Base-by-base conservation (phyloP, 176 grass and related monocot species). In the Pontederia crassipes region DNA sequence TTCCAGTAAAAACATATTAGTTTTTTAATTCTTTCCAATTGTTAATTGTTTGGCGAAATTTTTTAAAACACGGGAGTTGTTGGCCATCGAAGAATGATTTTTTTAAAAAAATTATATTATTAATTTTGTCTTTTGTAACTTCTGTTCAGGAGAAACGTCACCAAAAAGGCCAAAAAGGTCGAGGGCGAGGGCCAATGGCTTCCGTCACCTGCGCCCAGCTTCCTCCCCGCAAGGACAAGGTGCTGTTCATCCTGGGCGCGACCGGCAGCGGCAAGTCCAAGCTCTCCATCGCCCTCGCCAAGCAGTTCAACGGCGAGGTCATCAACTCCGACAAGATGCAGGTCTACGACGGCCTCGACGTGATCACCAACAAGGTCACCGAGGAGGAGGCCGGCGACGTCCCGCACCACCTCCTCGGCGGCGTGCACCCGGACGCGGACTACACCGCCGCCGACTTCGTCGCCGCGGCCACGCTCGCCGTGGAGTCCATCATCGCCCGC, bases 301-400 rank as follows among this genome's bases (percentile, higher is more conserved):
- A 57, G 1, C 29, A 16, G 13, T 67, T 79, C 54, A 17, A 62
- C 6, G 69, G 77, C 27, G 77, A 79, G 58, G 62, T 79, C 9
- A 26, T 79, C 12, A 79, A 79, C 45, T 59, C 69, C 52, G 77
- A 79, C 77, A 79, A 79, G 61, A 79, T 79, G 45, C 77, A 79
- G 53, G 52, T 79, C 9, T 65, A 79, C 51, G 53, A 14, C 11
- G 77, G 77, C 32, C 54, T 79, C 7, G 15, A 66, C 12, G 45
- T 73, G 9, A 24, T 68, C 27, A 79, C 77, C 17, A 79, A 79
- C 54, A 79, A 79, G 77, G 61, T 73, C 16, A 73, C 77, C 2
- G 27, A 40, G 6, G 62, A 66, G 24, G 77, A 79, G 45, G n/a
- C 47, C 53, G 65, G 10, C 27, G 69, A 46, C 45, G 69, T 79